Base-by-base conservation (phyloP, 352 stramenopile genomes). In the Globisporangium nagaii region DNA sequence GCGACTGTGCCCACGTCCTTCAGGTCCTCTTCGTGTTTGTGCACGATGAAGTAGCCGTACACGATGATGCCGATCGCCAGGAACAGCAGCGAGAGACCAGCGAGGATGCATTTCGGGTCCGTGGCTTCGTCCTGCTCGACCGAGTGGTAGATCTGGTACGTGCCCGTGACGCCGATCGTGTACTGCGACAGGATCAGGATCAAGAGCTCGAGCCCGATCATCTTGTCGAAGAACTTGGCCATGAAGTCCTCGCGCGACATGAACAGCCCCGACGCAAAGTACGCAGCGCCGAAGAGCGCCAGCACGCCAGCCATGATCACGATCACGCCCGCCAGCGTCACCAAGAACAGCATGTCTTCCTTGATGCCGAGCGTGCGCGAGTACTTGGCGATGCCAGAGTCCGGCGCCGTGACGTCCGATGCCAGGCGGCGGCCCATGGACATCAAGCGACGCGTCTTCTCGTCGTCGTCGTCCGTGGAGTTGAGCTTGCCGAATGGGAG, bases 91-190 rank as follows among this genome's bases (percentile, higher is more conserved):
- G 76, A 74, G 20, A 70, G 44, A 24, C 78, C 70, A 10, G 82
- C 82, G 4, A 88, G 48, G 20, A 88, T 71, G 39, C 74, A 88
- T 58, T 90, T 92, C 4, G 71, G 65, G 41, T 92, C 69, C 1
- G 62, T 80, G 5, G 76, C 51, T 19, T 75, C 68, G 41, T 88
- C 52, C 39, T 71, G 66, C 25, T 86, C 63, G 17, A 73, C 66
- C 27, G 83, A 90, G 53, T 88, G 82, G 59, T 90, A 88, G 52
- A 93, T 89, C 63, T 93, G 84, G 63, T 86, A 94, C 40, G 84
- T 92, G 13, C 65, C 84, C 6, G 82, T 90, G 24, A 94, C 79
- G 64, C 82, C 81, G 32, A 94, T 84, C 32, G 80, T 87, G 63
- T 94, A 94, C 73, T 94, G 84, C 35, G 79, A 89, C 8, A 94